phyloP scores from a whole-genome alignment of 2,329 filamentous ascomycete species.

The Monilinia fructicola region DNA sequence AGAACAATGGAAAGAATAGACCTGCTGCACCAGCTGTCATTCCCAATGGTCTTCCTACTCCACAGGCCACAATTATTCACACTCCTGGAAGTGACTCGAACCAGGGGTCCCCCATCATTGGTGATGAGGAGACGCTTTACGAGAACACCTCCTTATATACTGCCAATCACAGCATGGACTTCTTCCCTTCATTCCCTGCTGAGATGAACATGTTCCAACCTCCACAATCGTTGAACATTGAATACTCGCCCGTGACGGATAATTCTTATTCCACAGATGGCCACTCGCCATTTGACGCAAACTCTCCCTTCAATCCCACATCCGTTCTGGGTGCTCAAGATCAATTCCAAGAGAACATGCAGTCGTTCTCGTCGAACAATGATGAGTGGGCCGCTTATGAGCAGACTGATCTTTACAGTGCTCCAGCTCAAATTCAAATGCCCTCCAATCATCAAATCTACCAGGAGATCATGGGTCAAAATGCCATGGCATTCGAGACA shows the following conservation, averaged over 20 bases:
- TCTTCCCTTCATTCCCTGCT: conserved; percentile 19
- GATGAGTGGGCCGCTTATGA: conserved; percentile 59
- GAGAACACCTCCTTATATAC: conserved; percentile 31
- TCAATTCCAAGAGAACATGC: conserved; percentile 55
- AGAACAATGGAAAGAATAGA: conserved; percentile 74
- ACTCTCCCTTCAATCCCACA: conserved; percentile 35
- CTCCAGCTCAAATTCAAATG: conserved; percentile 56
- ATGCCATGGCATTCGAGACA: conserved; percentile 33
- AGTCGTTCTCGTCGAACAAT: conserved; percentile 46
- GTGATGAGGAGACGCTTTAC: conserved; percentile 32
- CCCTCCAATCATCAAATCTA: conserved; percentile 45
- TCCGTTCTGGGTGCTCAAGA: conserved; percentile 47
- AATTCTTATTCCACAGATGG: conserved; percentile 32
- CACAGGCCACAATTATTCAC: conserved; percentile 54
- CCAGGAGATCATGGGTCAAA: conserved; percentile 39
- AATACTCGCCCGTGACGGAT: conserved; percentile 38
- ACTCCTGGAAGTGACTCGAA: conserved; percentile 56
- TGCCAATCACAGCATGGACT: conserved; percentile 21
- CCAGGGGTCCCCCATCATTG: conserved; percentile 35
- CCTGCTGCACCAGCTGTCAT: conserved; percentile 44
- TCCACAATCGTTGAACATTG: conserved; percentile 31
- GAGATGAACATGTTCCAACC: conserved; percentile 35
- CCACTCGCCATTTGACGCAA: conserved; percentile 43
- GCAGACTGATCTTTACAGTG: conserved; percentile 60
- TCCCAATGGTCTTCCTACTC: conserved; percentile 53